A percentile compares a stretch with the other conserved stretches of the same genome.
Conservation (phyloP, 2,329 filamentous ascomycete genomes). For the Fusarium euwallaceae region DNA sequence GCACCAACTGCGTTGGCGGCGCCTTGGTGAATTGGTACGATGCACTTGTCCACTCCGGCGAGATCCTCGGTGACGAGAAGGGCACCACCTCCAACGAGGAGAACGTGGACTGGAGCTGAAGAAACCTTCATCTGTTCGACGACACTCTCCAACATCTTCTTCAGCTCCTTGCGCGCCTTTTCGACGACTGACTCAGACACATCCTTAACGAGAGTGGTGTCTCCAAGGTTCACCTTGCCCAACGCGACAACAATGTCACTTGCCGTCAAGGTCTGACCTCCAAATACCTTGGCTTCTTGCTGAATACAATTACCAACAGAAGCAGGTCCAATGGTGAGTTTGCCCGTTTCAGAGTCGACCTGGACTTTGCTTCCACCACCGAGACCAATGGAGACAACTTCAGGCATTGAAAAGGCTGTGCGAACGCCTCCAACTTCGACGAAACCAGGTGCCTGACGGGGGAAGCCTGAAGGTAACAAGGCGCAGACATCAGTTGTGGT, state of each 20-base stretch:
- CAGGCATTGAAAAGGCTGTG: slow-evolving; percentile 70
- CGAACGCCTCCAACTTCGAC: slow-evolving; percentile 70
- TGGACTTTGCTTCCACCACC: slow-evolving; percentile 63
- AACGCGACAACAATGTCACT: slow-evolving; percentile 63
- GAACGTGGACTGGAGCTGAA: slow-evolving; percentile 62
- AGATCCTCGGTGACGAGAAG: slow-evolving; percentile 64
- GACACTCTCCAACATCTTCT: slow-evolving; percentile 62
- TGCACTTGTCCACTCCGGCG: slow-evolving; percentile 63
- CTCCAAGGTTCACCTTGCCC: slow-evolving; percentile 50
- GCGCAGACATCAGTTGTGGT: slow-evolving; percentile 73
- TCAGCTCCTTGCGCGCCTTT: slow-evolving; percentile 53
- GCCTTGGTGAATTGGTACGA: slow-evolving; percentile 65
- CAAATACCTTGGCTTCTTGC: slow-evolving; percentile 64
- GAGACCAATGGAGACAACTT: slow-evolving; percentile 68
- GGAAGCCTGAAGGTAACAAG: slow-evolving; percentile 69
- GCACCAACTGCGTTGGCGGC: slow-evolving; percentile 73
- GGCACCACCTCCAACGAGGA: slow-evolving; percentile 70
- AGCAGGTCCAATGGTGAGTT: slow-evolving; percentile 65
- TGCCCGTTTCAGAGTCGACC: slow-evolving; percentile 30
- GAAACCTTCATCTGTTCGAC: slow-evolving; percentile 71
- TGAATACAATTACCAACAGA: slow-evolving; percentile 67
- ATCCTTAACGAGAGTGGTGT: slow-evolving; percentile 46
- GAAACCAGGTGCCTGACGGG: slow-evolving; percentile 69
- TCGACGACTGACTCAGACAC: slow-evolving; percentile 40
- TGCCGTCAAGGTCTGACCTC: slow-evolving; percentile 65